A percentile compares a stretch with the other conserved stretches of the same genome.
Evolutionary conservation across 768 basidiomycete species (phyloP).

Genomic region (Botryobasidium botryosum): DNA sequence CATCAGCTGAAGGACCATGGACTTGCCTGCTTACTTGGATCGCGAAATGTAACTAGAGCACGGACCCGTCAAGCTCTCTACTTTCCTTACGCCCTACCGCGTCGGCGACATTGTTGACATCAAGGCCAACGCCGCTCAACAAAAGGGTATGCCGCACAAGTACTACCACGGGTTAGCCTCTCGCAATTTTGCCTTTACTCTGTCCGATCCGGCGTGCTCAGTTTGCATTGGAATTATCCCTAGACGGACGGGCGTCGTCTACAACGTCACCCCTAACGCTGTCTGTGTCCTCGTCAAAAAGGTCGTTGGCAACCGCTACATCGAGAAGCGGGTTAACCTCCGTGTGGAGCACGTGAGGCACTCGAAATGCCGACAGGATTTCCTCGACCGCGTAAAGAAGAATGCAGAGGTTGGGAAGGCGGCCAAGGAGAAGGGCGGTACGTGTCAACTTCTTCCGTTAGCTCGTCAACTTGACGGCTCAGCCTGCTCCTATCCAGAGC

Average conservation of each 20-base stretch:
- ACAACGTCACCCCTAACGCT: constrained; percentile 90
- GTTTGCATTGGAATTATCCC: too few species aligned
- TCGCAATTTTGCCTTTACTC: constrained; percentile 3
- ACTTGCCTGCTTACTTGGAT: background rate
- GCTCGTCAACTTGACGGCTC: background rate
- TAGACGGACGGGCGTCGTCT: constrained; percentile 96
- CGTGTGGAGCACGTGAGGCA: constrained; percentile 90
- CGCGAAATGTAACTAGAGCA: constrained; percentile 40
- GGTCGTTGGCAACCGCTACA: constrained; percentile 95
- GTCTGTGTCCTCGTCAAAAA: constrained; percentile 98
- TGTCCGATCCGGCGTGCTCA: background rate
- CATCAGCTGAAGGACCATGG: constrained; percentile 1
- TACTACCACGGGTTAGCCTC: constrained; percentile 82
- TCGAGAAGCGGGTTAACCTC: constrained; percentile 99
- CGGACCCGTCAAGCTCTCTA: constrained; percentile 79
- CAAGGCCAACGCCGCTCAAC: constrained; percentile 96
- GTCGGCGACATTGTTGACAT: constrained; percentile 99
- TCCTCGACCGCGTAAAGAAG: constrained; percentile 85
- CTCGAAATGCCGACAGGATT: constrained; percentile 96
- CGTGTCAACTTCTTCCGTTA: constrained; percentile 20
- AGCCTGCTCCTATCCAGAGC: constrained; percentile 26
- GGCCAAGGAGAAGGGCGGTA: constrained; percentile 83
- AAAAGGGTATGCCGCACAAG: constrained; percentile 99
- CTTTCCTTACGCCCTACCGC: constrained; percentile 82
- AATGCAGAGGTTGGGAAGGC: constrained; percentile 72